A percentile compares a stretch with the other conserved stretches of the same genome.
Conservation (phyloP, 1,284 basidiomycete species). For the Vanrija humicola region DNA sequence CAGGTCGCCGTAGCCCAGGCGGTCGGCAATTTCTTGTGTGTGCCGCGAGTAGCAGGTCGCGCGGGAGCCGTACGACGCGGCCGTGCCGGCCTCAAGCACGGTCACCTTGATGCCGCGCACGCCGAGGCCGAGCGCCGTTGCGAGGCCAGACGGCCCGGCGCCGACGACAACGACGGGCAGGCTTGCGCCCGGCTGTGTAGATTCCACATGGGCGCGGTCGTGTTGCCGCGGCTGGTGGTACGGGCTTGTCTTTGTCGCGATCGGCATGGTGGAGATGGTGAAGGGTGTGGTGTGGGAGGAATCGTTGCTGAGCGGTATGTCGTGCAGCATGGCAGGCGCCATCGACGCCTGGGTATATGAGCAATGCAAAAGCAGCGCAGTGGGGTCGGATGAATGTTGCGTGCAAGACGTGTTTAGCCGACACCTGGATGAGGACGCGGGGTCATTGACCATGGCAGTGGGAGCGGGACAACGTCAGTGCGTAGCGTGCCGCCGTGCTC, state of each 20-base stretch:
- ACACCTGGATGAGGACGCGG: too few relatives aligned
- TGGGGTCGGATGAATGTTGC: too few relatives aligned
- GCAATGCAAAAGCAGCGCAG: too few relatives aligned
- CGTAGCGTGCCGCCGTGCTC: too few relatives aligned
- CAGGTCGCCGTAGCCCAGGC: constrained; percentile 13
- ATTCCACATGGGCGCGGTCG: constrained; percentile 10
- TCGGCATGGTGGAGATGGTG: not conserved
- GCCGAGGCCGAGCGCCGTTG: constrained; percentile 10
- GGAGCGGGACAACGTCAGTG: too few relatives aligned
- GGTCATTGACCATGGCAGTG: too few relatives aligned
- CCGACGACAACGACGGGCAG: constrained; percentile 15
- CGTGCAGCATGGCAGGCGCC: too few relatives aligned
- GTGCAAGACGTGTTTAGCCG: too few relatives aligned
- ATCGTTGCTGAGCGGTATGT: too few relatives aligned
- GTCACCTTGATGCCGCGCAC: constrained; percentile 15
- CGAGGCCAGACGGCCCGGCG: constrained; percentile 17
- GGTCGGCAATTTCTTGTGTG: constrained; percentile 17
- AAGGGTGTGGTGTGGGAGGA: not conserved
- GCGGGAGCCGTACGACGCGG: constrained; percentile 16
- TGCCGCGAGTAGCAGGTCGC: constrained; percentile 21
- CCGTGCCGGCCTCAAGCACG: constrained; percentile 12
- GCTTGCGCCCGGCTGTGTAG: constrained; percentile 5
- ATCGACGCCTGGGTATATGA: too few relatives aligned
- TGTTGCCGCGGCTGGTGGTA: constrained; percentile 14
- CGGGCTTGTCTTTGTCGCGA: constrained; percentile 1